phyloP scores from a whole-genome alignment of 1,284 basidiomycete species.

The Ustilago trichophora region DNA sequence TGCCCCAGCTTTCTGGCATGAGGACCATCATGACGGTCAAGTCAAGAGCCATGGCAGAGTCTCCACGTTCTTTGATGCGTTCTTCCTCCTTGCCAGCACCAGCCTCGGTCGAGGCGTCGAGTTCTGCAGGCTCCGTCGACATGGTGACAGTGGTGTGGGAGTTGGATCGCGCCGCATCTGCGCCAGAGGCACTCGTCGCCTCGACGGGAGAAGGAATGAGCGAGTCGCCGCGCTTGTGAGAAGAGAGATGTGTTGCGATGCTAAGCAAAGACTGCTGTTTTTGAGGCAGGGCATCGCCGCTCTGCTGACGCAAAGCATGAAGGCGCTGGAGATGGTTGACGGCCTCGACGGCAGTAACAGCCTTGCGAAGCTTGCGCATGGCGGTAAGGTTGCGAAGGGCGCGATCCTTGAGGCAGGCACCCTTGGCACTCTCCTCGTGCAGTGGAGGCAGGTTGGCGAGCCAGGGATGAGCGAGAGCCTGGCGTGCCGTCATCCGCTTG shows the following conservation, averaged over 20 bases:
- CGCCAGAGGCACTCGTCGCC: neutral
- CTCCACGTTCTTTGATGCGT: slow-evolving; percentile 24
- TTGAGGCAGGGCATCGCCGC: slow-evolving; percentile 45
- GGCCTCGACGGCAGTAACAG: slow-evolving; percentile 60
- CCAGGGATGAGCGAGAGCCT: slow-evolving; percentile 64
- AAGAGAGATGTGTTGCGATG: slow-evolving; percentile 44
- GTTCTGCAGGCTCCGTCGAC: slow-evolving; percentile 6
- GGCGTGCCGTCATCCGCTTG: slow-evolving; percentile 57
- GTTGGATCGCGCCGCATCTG: slow-evolving; percentile 3
- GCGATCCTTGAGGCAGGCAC: slow-evolving; percentile 56
- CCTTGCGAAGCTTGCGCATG: slow-evolving; percentile 55
- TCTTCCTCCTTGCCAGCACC: neutral
- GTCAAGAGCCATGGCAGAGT: slow-evolving; percentile 57
- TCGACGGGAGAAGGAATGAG: slow-evolving; percentile 18
- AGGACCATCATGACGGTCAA: slow-evolving; percentile 55
- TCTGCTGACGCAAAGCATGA: slow-evolving; percentile 53
- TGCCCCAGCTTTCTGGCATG: slow-evolving; percentile 44
- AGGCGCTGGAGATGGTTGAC: slow-evolving; percentile 57
- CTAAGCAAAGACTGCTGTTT: slow-evolving; percentile 46
- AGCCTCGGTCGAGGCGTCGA: neutral
- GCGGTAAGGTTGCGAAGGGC: slow-evolving; percentile 51
- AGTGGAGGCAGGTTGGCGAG: slow-evolving; percentile 53
- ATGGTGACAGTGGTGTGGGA: slow-evolving; percentile 10
- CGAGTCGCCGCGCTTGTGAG: slow-evolving; percentile 33
- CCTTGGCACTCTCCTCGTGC: slow-evolving; percentile 49